Percentiles rank a stretch among this genome's conserved stretches.
Conservation (phyloP, 768 basidiomycete genomes). For the Mycena capillaripes region DNA sequence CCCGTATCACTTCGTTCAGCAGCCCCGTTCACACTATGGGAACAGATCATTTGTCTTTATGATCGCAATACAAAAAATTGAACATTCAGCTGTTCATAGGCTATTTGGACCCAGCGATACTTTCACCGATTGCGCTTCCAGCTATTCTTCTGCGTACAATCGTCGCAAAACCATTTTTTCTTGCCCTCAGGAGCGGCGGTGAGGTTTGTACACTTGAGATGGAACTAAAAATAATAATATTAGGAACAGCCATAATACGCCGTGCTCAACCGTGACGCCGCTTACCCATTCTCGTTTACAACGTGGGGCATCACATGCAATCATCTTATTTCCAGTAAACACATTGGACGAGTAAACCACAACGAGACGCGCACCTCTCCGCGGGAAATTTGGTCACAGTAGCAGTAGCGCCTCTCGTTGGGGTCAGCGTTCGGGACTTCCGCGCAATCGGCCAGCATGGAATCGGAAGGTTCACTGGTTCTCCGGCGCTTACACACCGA, state of each 20-base stretch:
- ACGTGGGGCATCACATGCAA: constrained; percentile 81
- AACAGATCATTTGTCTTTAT: too few relatives aligned
- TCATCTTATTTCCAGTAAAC: constrained; percentile 69
- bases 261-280: too few relatives aligned
- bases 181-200: constrained; percentile 67
- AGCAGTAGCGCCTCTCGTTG: constrained; percentile 80
- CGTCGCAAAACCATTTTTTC: constrained; percentile 79
- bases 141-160: constrained; percentile 62
- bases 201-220: constrained; percentile 76
- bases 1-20: too few relatives aligned
- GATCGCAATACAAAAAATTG: too few relatives aligned
- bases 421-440: constrained; percentile 52
- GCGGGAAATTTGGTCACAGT: constrained; percentile 84
- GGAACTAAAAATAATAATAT: constrained; percentile 66
- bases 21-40: too few relatives aligned
- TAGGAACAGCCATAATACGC: constrained; percentile 4
- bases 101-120: too few relatives aligned
- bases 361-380: constrained; percentile 72
- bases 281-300: constrained; percentile 90
- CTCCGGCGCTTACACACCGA: too few relatives aligned
- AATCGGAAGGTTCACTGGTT: too few relatives aligned
- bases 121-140: constrained; percentile 49
- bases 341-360: constrained; percentile 28
- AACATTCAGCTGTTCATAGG: too few relatives aligned
- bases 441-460: too few relatives aligned